phyloP scores from a whole-genome alignment of 495 filamentous ascomycete genomes.

The Neurospora cerealis region DNA sequence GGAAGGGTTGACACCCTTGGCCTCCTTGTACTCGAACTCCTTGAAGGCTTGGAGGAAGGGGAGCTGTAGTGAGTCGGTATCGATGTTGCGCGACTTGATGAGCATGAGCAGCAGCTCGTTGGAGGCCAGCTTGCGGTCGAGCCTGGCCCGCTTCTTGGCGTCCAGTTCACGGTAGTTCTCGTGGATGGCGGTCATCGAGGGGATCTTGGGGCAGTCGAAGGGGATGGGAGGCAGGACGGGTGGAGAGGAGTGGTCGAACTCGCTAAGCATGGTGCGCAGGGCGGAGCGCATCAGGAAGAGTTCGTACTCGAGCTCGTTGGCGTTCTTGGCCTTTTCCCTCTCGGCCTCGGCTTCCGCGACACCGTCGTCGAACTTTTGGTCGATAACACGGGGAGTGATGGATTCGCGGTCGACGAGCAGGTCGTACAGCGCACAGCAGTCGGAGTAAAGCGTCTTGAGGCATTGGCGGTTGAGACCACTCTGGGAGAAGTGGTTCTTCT shows the following conservation, averaged over 20 bases:
- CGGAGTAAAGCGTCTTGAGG: slow-evolving; percentile 71
- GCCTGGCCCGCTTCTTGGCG: slow-evolving; percentile 59
- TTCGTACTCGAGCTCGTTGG: slow-evolving; percentile 11
- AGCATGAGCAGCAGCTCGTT: slow-evolving; percentile 68
- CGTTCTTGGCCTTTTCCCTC: not conserved
- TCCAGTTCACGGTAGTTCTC: slow-evolving; percentile 52
- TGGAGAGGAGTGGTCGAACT: slow-evolving; percentile 80
- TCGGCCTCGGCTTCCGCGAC: slow-evolving; percentile 8
- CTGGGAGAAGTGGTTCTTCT: slow-evolving; percentile 85
- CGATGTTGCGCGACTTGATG: slow-evolving; percentile 65
- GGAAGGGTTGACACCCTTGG: slow-evolving; percentile 56
- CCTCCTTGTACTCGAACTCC: slow-evolving; percentile 70
- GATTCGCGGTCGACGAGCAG: slow-evolving; percentile 68
- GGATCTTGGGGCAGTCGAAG: slow-evolving; percentile 77
- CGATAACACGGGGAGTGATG: slow-evolving; percentile 46
- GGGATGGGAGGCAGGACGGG: slow-evolving; percentile 88
- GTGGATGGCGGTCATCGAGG: slow-evolving; percentile 52
- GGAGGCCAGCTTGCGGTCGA: slow-evolving; percentile 56
- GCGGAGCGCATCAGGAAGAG: slow-evolving; percentile 34
- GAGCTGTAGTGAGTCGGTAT: slow-evolving; percentile 44
- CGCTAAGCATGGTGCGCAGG: slow-evolving; percentile 65
- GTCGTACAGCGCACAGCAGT: slow-evolving; percentile 82
- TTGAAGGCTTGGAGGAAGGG: slow-evolving; percentile 72
- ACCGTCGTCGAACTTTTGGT: slow-evolving; percentile 33
- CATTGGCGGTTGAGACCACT: slow-evolving; percentile 77